phyloP scores from a whole-genome alignment of 2,329 filamentous ascomycete genomes.

The Fusarium nelsonii region DNA sequence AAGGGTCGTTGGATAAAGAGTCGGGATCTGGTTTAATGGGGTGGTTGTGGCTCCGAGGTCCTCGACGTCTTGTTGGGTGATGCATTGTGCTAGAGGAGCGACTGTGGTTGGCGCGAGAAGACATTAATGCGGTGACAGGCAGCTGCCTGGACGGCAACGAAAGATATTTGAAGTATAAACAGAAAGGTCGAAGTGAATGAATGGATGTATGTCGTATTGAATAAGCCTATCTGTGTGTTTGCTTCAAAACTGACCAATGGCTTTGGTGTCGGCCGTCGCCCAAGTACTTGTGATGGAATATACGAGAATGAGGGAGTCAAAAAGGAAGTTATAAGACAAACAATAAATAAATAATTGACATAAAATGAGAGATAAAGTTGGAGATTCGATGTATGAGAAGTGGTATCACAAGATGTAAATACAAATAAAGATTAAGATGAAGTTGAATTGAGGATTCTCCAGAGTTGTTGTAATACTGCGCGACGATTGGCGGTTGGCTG shows the following conservation, averaged over 20 bases:
- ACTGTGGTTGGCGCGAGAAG: slow-evolving; percentile 27
- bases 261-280: neutral
- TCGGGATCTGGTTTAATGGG: slow-evolving; percentile 49
- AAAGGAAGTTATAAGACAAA: slow-evolving; percentile 9
- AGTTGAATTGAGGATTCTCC: slow-evolving; percentile 33
- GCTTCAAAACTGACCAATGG: slow-evolving; percentile 6
- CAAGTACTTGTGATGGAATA: neutral
- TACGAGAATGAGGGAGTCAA: neutral
- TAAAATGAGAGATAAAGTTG: neutral
- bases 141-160: neutral
- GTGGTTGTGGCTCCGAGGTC: slow-evolving; percentile 25
- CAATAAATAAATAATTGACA: neutral
- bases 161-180: neutral
- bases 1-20: slow-evolving; percentile 16
- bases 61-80: slow-evolving; percentile 40
- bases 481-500: slow-evolving; percentile 34
- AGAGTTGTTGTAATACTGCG: slow-evolving; percentile 20
- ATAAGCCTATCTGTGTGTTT: slow-evolving; percentile 12
- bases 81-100: slow-evolving; percentile 39
- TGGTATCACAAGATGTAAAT: slow-evolving; percentile 12
- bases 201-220: neutral
- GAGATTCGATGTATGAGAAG: neutral
- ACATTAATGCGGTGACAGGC: slow-evolving; percentile 20
- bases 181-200: neutral
- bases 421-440: slow-evolving; percentile 7